phyloP scores from a whole-genome alignment of 2,329 filamentous ascomycete species.

The Trichoderma koningii region DNA sequence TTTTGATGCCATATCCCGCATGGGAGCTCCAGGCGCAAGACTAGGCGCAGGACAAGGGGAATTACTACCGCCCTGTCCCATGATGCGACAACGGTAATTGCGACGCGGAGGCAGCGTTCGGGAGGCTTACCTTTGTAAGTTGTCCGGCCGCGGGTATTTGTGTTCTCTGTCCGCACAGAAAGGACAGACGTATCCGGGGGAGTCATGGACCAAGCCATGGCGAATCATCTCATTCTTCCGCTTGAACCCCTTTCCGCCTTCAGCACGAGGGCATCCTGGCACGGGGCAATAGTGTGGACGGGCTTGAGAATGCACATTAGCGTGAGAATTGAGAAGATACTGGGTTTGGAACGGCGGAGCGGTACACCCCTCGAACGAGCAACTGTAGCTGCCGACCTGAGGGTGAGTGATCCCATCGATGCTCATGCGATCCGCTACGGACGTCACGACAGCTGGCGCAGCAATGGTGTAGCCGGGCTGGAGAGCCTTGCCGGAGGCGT shows the following conservation, averaged over 20 bases:
- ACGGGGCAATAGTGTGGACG: conserved; percentile 68
- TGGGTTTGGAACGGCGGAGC: conserved; percentile 76
- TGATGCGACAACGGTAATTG: background rate
- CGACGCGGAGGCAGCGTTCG: background rate
- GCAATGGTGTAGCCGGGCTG: conserved; percentile 48
- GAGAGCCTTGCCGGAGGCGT: conserved; percentile 49
- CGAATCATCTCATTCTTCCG: conserved; percentile 74
- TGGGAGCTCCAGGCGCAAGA: background rate
- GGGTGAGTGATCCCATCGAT: conserved; percentile 60
- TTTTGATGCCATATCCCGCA: conserved; percentile 1
- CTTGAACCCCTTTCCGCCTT: conserved; percentile 69
- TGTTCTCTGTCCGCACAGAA: conserved; percentile 94
- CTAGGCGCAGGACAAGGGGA: background rate
- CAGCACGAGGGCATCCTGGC: conserved; percentile 61
- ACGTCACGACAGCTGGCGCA: conserved; percentile 43
- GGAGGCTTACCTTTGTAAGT: conserved; percentile 77
- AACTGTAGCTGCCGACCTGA: conserved; percentile 57
- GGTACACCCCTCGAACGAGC: conserved; percentile 63
- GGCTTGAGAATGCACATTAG: conserved; percentile 68
- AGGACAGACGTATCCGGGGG: conserved; percentile 92
- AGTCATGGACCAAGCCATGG: conserved; percentile 86
- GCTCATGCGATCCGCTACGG: conserved; percentile 57
- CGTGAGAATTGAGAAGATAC: conserved; percentile 76
- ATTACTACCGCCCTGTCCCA: background rate
- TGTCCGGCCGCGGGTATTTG: conserved; percentile 92